Percentiles rank a stretch among this genome's conserved stretches.
These are phyloP conservation scores for Mucor racemosus DNA, from an alignment of 371 early-diverging fungal genomes.

Conservation along the genomic window DNA sequence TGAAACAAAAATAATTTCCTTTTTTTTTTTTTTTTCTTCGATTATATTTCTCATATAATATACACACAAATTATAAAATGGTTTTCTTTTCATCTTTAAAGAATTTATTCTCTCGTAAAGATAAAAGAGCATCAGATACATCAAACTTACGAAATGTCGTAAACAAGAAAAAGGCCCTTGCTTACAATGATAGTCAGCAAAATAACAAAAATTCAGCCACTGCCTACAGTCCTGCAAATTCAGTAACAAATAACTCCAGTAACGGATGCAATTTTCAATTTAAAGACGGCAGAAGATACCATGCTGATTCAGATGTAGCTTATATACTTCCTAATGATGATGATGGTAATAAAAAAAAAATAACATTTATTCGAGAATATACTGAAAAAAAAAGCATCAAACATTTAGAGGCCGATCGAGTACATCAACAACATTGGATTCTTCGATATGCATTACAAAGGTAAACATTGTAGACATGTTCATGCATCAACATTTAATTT, in stretches of 20 bases:
- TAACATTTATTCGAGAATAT: background rate
- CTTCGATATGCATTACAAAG: constrained; percentile 6
- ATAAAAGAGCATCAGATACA: background rate
- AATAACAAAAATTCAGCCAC: background rate
- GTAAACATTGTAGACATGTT: background rate
- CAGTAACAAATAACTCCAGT: constrained; percentile 2
- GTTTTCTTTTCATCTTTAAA: background rate
- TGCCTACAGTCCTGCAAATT: background rate
- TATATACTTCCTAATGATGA: constrained; percentile 49
- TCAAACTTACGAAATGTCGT: background rate
- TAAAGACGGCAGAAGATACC: constrained; percentile 5
- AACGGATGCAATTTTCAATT: background rate
- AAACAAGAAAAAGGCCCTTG: background rate
- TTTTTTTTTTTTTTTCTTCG: background rate
- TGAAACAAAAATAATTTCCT: background rate
- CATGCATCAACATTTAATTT: background rate
- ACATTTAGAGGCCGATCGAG: constrained; percentile 17
- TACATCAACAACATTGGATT: constrained; percentile 22
- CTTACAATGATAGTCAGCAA: background rate
- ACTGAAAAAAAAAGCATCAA: no score
- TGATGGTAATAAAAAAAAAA: background rate
- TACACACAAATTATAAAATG: background rate
- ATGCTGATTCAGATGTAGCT: constrained; percentile 29
- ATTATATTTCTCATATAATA: background rate
- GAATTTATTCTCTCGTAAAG: background rate